Evolutionary conservation across 2,329 filamentous ascomycete genomes (phyloP).

Genomic region (Mollisia scopiformis): DNA sequence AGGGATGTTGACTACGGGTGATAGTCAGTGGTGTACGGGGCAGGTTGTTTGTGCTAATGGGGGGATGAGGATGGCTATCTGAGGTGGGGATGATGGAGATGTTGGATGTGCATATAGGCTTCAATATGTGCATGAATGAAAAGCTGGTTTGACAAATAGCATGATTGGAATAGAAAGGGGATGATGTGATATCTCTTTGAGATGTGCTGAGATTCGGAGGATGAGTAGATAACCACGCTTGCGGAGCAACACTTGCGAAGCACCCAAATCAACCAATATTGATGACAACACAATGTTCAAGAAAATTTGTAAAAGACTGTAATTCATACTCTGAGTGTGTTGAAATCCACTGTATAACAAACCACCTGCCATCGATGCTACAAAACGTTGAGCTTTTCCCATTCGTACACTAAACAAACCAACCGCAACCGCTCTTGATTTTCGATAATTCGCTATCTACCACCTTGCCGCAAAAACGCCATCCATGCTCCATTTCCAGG

Average conservation of each 20-base stretch:
- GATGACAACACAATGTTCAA: not conserved
- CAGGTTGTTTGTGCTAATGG: conserved; percentile 82
- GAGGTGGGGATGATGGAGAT: not conserved
- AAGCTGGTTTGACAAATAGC: not conserved
- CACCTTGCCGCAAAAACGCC: conserved; percentile 22
- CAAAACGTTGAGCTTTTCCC: not conserved
- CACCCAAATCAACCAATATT: no score
- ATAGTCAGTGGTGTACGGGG: conserved; percentile 78
- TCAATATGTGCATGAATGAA: not conserved
- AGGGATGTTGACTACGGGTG: conserved; percentile 73
- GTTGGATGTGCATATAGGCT: not conserved
- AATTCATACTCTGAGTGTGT: not conserved
- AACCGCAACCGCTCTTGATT: not conserved
- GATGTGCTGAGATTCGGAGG: no score
- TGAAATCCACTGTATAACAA: not conserved
- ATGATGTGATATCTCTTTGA: not conserved
- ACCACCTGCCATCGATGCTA: not conserved
- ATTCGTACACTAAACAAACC: not conserved
- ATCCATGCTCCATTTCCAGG: conserved; percentile 11
- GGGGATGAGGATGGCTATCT: conserved; percentile 44
- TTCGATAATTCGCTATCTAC: conserved; percentile 1
- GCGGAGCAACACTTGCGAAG: no score
- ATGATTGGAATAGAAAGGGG: not conserved
- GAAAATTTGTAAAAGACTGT: not conserved
- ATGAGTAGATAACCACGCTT: no score